These are phyloP conservation scores for Tricholoma bakamatsutake DNA, from an alignment of 768 basidiomycete species.

Conservation along the genomic window DNA sequence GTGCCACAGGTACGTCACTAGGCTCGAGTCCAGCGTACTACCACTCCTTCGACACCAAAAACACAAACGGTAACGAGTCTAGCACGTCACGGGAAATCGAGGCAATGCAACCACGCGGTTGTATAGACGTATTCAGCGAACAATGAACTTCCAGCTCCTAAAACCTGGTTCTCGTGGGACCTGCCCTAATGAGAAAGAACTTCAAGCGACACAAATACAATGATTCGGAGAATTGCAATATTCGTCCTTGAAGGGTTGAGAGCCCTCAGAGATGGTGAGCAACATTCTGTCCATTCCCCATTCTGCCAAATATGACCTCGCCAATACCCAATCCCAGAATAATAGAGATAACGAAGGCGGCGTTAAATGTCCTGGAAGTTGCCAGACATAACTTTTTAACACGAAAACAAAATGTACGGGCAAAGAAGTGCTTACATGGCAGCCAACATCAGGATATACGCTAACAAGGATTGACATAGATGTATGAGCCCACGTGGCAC, in stretches of 20 bases:
- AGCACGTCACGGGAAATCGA: no score
- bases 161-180: not conserved
- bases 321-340: slow-evolving; percentile 68
- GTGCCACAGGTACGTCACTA: no score
- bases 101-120: no score
- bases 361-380: slow-evolving; percentile 72
- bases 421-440: slow-evolving; percentile 56
- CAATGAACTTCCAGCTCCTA: no score
- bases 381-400: not conserved
- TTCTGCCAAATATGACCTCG: slow-evolving; percentile 65
- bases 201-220: not conserved
- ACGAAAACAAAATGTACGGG: not conserved
- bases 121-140: no score
- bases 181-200: not conserved
- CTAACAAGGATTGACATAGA: slow-evolving; percentile 54
- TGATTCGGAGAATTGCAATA: not conserved
- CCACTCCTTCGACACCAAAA: no score
- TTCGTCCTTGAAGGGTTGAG: not conserved
- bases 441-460: slow-evolving; percentile 73
- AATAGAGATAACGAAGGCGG: slow-evolving; percentile 68
- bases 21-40: no score
- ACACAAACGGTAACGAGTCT: no score
- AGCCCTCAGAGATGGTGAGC: not conserved
- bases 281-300: slow-evolving; percentile 23
- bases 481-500: slow-evolving; percentile 63